Conservation (phyloP, 129 eudicot species). For the Kitagawia praeruptora region DNA sequence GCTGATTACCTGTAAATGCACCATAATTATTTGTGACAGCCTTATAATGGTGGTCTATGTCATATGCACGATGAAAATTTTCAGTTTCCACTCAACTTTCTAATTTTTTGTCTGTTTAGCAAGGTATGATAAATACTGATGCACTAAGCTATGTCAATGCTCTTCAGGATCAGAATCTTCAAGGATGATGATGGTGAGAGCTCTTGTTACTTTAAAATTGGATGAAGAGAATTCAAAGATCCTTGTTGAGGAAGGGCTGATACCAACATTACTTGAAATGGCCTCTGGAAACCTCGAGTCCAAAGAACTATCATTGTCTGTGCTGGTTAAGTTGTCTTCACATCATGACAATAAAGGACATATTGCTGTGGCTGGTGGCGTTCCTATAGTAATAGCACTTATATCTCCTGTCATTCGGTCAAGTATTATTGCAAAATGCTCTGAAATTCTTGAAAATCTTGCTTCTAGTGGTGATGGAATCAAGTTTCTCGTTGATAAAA, state of each 20-base stretch:
- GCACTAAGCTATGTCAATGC: neutral
- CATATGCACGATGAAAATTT: neutral
- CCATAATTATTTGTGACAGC: neutral
- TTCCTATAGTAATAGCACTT: conserved; percentile 31
- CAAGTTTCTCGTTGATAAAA: conserved; percentile 38
- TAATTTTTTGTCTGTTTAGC: neutral
- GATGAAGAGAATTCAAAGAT: conserved; percentile 30
- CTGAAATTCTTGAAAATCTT: conserved; percentile 47
- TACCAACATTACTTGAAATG: conserved; percentile 57
- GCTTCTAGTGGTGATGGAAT: conserved; percentile 52
- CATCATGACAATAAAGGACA: conserved; percentile 33
- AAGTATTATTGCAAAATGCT: conserved; percentile 36
- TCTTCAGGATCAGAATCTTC: conserved; percentile 35
- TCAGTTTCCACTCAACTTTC: neutral
- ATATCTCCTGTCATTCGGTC: conserved; percentile 26
- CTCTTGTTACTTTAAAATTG: conserved; percentile 28
- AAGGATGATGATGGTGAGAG: conserved; percentile 39
- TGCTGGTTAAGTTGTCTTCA: conserved; percentile 37
- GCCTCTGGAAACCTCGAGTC: conserved; percentile 46
- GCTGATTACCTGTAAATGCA: neutral
- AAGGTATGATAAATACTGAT: neutral
- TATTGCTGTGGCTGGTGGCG: conserved; percentile 40
- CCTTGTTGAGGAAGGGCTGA: conserved; percentile 42
- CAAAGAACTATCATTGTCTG: conserved; percentile 43
- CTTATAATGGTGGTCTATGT: neutral